Percentiles rank a stretch among this genome's conserved stretches.
phyloP scores from a whole-genome alignment of 202 grass and related monocot genomes.

The Panicum hallii region DNA sequence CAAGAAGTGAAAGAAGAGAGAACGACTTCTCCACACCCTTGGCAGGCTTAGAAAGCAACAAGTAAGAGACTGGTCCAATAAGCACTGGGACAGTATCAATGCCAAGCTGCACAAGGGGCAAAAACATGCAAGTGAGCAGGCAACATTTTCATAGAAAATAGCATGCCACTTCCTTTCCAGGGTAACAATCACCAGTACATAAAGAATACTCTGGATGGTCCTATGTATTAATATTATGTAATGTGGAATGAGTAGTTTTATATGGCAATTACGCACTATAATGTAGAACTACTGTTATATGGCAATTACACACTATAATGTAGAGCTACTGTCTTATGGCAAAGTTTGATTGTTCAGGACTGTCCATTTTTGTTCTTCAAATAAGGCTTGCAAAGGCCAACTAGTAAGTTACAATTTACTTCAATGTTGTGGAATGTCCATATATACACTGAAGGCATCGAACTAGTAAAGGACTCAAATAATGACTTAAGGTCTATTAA shows the following conservation, averaged over 20 bases:
- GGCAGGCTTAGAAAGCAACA: constrained; percentile 90
- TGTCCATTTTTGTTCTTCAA: constrained; percentile 6
- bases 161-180: constrained; percentile 6
- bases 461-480: not conserved
- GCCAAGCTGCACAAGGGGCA: constrained; percentile 62
- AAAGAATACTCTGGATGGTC: not conserved
- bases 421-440: constrained; percentile 10
- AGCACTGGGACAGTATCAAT: constrained; percentile 88
- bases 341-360: constrained; percentile 9
- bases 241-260: not conserved
- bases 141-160: constrained; percentile 26
- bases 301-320: not conserved
- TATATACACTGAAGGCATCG: not conserved
- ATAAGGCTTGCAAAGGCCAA: not conserved
- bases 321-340: not conserved
- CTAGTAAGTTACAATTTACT: constrained; percentile 3
- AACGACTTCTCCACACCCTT: constrained; percentile 95
- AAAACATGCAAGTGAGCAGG: constrained; percentile 29
- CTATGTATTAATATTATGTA: constrained; percentile 33
- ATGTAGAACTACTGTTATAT: not conserved
- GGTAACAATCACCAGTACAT: not conserved
- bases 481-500: not conserved
- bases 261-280: not conserved
- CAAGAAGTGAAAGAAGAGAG: constrained; percentile 80
- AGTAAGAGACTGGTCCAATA: constrained; percentile 93